Base-by-base conservation (phyloP, 2,329 filamentous ascomycete genomes). In the Alternaria incomplexa region DNA sequence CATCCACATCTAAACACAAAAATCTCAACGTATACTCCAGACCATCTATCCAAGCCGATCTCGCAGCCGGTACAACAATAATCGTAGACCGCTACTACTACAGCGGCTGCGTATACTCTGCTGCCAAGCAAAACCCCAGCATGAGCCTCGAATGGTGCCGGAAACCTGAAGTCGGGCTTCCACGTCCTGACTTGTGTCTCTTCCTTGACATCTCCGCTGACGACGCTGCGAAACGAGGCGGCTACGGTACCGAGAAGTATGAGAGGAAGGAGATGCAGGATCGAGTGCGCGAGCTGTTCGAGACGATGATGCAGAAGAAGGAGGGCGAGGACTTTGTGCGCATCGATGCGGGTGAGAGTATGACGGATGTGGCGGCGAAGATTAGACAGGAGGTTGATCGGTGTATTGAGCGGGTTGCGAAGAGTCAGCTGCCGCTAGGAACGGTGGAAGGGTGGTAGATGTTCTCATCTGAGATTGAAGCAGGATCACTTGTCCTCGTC, bases 51-150 rank as follows among this genome's bases (percentile, higher is more conserved):
- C 69, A 74, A 64, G 53, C 71, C 22, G 75, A 77, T 7, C 83
- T 97, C 6, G 81, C 83, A 1, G 79, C 83, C 1, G 94, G 95
- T 9, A 89, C 85, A 20, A 96, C 89, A 0, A 86, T 99, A 30
- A 84, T 99, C 43, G 90, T 95, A 69, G 96, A 99, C 80, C 90
- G 96, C 51, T 99, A 98, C 83, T 97, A 96, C 78, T 95, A 97
- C 83, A 96, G 92, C 20, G 96, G 96, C 57, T 92, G 94, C 61
- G 93, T 97, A 53, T 99, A 98, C 83, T 93, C 90, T 23, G 93
- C 93, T 0, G 95, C 96, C 4, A 98, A 98, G 77, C 85, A 88
- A 47, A 93, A 92, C 70, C 87, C 90, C 0, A 79, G 83, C 2
- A 85, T 97, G 12, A 83, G 86, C 0, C 83, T 97, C 0, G 81